These are phyloP conservation scores for Cladosporium sphaerospermum DNA, from an alignment of 2,329 filamentous ascomycete genomes.

Conservation along the genomic window DNA sequence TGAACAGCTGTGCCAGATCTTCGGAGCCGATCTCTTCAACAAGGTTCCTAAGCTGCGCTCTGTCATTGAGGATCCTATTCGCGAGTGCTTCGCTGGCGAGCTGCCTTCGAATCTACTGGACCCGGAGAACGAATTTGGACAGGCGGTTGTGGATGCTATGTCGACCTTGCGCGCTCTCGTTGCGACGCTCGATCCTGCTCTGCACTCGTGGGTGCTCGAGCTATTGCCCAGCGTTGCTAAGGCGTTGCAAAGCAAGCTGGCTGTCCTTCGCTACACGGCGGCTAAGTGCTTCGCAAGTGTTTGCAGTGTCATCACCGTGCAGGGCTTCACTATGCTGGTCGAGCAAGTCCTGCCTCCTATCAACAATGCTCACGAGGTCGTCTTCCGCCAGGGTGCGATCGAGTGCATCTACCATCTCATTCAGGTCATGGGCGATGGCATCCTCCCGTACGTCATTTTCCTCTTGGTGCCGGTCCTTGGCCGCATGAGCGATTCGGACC, in stretches of 20 bases:
- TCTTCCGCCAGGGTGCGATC: slow-evolving; percentile 85
- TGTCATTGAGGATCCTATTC: slow-evolving; percentile 76
- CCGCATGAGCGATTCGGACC: slow-evolving; percentile 97
- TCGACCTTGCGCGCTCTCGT: slow-evolving; percentile 86
- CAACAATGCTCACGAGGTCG: slow-evolving; percentile 80
- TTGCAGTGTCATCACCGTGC: slow-evolving; percentile 90
- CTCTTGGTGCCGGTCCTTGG: slow-evolving; percentile 94
- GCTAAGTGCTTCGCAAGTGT: slow-evolving; percentile 96
- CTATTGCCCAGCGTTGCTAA: slow-evolving; percentile 81
- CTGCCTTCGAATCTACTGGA: slow-evolving; percentile 69
- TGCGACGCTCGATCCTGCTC: slow-evolving; percentile 72
- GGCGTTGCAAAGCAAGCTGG: slow-evolving; percentile 78
- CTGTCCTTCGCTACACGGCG: slow-evolving; percentile 91
- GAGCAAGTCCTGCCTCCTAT: slow-evolving; percentile 89
- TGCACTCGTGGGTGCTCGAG: slow-evolving; percentile 74
- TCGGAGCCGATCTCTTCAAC: slow-evolving; percentile 70
- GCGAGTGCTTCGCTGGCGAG: slow-evolving; percentile 61
- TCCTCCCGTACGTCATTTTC: slow-evolving; percentile 97
- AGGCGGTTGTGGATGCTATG: slow-evolving; percentile 89
- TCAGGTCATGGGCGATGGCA: slow-evolving; percentile 94
- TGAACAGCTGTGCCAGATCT: slow-evolving; percentile 75
- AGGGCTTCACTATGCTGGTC: slow-evolving; percentile 93
- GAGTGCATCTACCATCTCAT: slow-evolving; percentile 97
- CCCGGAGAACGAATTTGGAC: slow-evolving; percentile 69
- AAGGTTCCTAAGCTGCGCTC: slow-evolving; percentile 74